Evolutionary conservation across 495 filamentous ascomycete genomes (phyloP).

Genomic region (Aspergillus sclerotioniger): DNA sequence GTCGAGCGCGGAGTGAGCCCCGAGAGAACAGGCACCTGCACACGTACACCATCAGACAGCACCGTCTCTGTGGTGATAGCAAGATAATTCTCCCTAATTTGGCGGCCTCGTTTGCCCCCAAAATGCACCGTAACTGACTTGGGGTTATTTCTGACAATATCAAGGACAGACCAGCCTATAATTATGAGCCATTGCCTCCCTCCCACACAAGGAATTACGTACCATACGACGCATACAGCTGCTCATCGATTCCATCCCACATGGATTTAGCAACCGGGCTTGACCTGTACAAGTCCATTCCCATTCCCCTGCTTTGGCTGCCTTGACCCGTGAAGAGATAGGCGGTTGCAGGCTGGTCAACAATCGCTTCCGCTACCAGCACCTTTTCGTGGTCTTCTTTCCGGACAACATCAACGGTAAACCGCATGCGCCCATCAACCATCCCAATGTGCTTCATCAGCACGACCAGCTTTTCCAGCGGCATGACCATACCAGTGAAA

Average conservation of each 20-base stretch:
- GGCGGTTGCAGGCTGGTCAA: constrained; percentile 36
- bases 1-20: constrained; percentile 22
- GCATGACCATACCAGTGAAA: constrained; percentile 39
- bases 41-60: constrained; percentile 13
- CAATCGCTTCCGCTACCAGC: constrained; percentile 32
- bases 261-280: constrained; percentile 31
- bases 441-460: constrained; percentile 34
- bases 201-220: constrained; percentile 1
- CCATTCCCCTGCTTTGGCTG: constrained; percentile 40
- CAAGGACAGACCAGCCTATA: constrained; percentile 34
- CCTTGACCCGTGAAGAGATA: constrained; percentile 49
- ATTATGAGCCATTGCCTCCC: not conserved
- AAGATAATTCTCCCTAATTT: constrained; percentile 38
- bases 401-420: constrained; percentile 27
- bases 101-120: constrained; percentile 33
- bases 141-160: constrained; percentile 41
- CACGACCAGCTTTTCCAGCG: constrained; percentile 31
- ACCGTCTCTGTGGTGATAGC: constrained; percentile 21
- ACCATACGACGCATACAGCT: constrained; percentile 38
- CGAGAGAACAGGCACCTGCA: constrained; percentile 18
- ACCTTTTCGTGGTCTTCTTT: constrained; percentile 27
- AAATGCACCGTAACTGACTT: constrained; percentile 42
- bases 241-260: constrained; percentile 41
- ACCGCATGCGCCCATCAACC: constrained; percentile 32
- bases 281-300: constrained; percentile 38